Base-by-base conservation (phyloP, 352 stramenopile genomes). In the Globisporangium cederbergense region DNA sequence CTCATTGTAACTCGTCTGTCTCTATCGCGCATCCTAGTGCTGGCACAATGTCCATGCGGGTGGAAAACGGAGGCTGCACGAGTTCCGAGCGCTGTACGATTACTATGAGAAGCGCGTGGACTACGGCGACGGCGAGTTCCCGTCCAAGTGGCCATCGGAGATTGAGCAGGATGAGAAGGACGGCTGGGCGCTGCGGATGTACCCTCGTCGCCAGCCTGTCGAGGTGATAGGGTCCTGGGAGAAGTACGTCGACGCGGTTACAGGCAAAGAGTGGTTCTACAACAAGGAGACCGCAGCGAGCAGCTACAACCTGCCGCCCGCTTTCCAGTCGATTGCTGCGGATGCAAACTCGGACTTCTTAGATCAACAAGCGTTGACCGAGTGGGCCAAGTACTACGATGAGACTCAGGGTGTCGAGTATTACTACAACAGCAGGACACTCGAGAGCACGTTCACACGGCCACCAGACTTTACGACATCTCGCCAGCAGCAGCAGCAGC, bases 81-180 rank as follows among this genome's bases (percentile, higher is more conserved):
- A 72, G 20, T 98, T 97, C 66, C 82, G 90, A 47, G 78, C 80
- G 28, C 66, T 98, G 0, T 97, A 97, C 68, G 95, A 98, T 67
- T 97, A 79, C 67, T 97, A 97, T 65, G 91, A 80, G 13, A 88
- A 79, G 51, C 83, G 95, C 34, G 76, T 98, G 43, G 95, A 98
- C 75, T 98, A 98, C 58, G 88, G 79, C 28, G 83, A 96, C 25
- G 83, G 85, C 64, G 90, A 97, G 46, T 97, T 97, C 69, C 90
- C 90, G 30, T 97, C 86, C 34, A 76, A 79, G 2, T 98, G 92
- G 92, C 90, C 91, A 4, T 86, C 83, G 13, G 92, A 98, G 66
- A 83, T 98, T 40, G 74, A 83, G 50, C 90, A 97, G 67, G 90
- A 96, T 68, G 91, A 97, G 20, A 78, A 88, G 45, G 72, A 88